Base-by-base conservation (phyloP, 2,329 filamentous ascomycete genomes). In the Diplodia corticola region DNA sequence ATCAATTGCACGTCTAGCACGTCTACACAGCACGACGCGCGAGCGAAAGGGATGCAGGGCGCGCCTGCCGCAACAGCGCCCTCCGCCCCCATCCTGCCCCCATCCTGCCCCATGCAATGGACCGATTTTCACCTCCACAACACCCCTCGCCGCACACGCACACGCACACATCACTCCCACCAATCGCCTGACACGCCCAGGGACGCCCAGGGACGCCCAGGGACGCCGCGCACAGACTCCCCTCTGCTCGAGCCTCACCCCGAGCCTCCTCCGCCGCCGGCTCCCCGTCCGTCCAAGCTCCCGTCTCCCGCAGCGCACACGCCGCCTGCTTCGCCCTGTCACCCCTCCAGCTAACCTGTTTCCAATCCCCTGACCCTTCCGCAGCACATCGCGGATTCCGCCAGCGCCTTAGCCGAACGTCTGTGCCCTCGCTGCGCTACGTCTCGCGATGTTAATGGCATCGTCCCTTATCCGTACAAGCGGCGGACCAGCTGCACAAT, bases 211-310 rank as follows among this genome's bases (percentile, higher is more conserved):
- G n/a, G n/a, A 10, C 33, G 33, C 9, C 33, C 33, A 35, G 12
- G 33, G 33, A 13, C 6, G 7, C 13, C 30, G 30, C 30, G 35
- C 54, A 59, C 54, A n/a, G 54, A 20, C 54, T 26, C 6, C 37
- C 13, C 37, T 22, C 17, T 22, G 57, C 57, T 61, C 57, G 57
- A 61, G 57, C 57, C 57, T 49, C 57, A n/a, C 44, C 20, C 28
- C 44, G 57, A 61, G 57, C 57, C 57, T 61, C 37, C 7, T 44
- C 40, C n/a, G 37, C 37, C 37, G 37, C 37, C 37, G 37, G 13
- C 28, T 28, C 28, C 28, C 28, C 28, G 28, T 28, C 37, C 37
- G 37, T 17, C 37, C 37, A 40, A 40, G 28, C 24, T 26, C 15
- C 35, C 37, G 37, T 17, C 37, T 24, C 55, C 40, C 24, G 53